Evolutionary conservation across 2,329 filamentous ascomycete species (phyloP).

Genomic region (Magnaporthiopsis poae): DNA sequence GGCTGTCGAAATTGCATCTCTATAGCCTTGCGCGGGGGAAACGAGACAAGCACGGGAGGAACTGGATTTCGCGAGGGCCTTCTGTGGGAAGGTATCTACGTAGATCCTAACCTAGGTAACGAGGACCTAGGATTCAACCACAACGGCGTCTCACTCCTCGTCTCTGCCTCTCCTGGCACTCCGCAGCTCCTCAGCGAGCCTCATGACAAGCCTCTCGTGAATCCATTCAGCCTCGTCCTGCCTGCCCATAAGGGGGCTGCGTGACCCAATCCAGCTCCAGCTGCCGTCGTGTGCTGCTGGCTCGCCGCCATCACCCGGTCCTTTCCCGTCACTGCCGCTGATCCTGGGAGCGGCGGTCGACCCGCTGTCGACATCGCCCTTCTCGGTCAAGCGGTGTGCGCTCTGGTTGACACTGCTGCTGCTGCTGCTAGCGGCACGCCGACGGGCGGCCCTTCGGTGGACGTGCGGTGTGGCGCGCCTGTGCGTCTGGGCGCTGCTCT

Average conservation of each 20-base stretch:
- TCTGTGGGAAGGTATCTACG: too few species aligned
- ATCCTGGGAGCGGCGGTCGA: not conserved
- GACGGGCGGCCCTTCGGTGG: conserved; percentile 3
- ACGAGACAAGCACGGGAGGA: too few species aligned
- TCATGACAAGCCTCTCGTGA: conserved; percentile 51
- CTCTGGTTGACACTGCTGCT: not conserved
- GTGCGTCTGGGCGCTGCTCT: conserved; percentile 41
- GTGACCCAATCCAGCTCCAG: conserved; percentile 66
- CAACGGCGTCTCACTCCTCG: not conserved
- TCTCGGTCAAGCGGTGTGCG: conserved; percentile 1
- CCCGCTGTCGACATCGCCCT: conserved; percentile 8
- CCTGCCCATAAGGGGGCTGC: conserved; percentile 59
- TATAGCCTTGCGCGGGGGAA: too few species aligned
- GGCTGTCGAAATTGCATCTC: too few species aligned
- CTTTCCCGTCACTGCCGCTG: conserved; percentile 4
- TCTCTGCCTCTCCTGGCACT: conserved; percentile 9
- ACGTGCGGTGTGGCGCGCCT: conserved; percentile 23
- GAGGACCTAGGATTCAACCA: not conserved
- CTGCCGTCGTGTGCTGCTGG: conserved; percentile 22
- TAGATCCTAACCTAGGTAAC: too few species aligned
- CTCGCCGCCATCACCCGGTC: not conserved
- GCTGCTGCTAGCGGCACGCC: not conserved
- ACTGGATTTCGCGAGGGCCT: too few species aligned
- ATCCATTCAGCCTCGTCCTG: conserved; percentile 66
- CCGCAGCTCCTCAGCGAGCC: conserved; percentile 42